Evolutionary conservation across 768 basidiomycete genomes (phyloP).

Genomic region (Podaxis sp.): DNA sequence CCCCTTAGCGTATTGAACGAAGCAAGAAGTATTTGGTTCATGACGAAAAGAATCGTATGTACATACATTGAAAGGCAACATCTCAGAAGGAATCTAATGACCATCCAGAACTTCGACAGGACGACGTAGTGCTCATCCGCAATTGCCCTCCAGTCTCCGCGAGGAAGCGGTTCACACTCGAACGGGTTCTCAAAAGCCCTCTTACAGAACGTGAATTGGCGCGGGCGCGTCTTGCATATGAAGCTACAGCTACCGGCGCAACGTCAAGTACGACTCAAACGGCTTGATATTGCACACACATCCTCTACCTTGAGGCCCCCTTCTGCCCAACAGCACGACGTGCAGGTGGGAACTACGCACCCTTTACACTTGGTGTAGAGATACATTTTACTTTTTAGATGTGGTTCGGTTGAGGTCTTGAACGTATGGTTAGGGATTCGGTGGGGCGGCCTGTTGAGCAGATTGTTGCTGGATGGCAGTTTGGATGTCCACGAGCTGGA

Average conservation of each 20-base stretch:
- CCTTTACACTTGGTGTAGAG: background rate
- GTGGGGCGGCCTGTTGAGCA: slow-evolving; percentile 20
- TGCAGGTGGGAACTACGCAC: background rate
- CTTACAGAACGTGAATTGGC: slow-evolving; percentile 51
- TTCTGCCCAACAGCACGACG: background rate
- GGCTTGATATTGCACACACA: background rate
- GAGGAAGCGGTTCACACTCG: slow-evolving; percentile 69
- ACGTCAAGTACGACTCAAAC: slow-evolving; percentile 11
- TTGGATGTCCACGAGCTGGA: slow-evolving; percentile 66
- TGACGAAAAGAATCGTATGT: slow-evolving; percentile 67
- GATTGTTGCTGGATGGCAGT: slow-evolving; percentile 43
- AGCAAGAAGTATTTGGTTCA: slow-evolving; percentile 79
- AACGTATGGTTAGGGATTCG: slow-evolving; percentile 1
- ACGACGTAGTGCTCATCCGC: slow-evolving; percentile 73
- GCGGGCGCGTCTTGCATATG: slow-evolving; percentile 22
- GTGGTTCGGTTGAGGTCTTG: background rate
- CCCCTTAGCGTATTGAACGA: slow-evolving; percentile 58
- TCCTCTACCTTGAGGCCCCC: background rate
- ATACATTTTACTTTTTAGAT: background rate
- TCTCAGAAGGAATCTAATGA: background rate
- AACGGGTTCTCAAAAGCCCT: slow-evolving; percentile 65
- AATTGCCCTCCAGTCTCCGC: slow-evolving; percentile 82
- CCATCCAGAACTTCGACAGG: slow-evolving; percentile 51
- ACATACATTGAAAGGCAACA: background rate
- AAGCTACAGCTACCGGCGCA: slow-evolving; percentile 13